Evolutionary conservation across 208 protist genomes (phyloP).

Genomic region (Leishmania tropica): DNA sequence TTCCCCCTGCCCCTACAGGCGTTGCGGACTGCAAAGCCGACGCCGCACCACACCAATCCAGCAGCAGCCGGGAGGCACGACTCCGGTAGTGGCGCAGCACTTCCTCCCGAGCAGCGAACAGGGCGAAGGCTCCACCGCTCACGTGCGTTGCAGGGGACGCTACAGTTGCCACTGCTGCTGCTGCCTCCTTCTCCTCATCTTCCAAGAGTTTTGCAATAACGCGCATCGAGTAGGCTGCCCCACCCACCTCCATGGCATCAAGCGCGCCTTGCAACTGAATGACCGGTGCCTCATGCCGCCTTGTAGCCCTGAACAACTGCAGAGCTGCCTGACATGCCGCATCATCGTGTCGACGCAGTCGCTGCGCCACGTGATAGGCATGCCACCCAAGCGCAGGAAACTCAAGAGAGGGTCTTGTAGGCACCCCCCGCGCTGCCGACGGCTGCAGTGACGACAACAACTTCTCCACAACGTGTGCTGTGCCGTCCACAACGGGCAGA

Average conservation of each 20-base stretch:
- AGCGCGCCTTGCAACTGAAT: constrained; percentile 1
- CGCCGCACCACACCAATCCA: constrained; percentile 4
- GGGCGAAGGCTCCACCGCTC: not conserved
- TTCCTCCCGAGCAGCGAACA: constrained; percentile 2
- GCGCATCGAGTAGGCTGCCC: constrained; percentile 1
- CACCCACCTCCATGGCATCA: constrained; percentile 3
- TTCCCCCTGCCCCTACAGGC: not conserved
- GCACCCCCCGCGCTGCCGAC: not conserved
- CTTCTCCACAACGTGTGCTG: not conserved
- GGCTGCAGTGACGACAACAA: not conserved
- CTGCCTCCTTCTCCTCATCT: not conserved
- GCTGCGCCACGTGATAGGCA: constrained; percentile 6
- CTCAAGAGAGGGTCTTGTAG: not conserved
- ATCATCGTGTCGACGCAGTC: not conserved
- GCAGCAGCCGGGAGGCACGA: constrained; percentile 1
- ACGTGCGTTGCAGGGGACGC: not conserved
- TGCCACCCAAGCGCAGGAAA: not conserved
- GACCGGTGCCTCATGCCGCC: not conserved
- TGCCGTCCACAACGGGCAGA: not conserved
- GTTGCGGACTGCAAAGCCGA: not conserved
- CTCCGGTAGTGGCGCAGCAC: constrained; percentile 14
- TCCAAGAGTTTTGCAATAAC: constrained; percentile 5
- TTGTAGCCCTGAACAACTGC: not conserved
- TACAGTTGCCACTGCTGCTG: not conserved
- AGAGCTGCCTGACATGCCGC: constrained; percentile 2